These are phyloP conservation scores for Penicillium samsonianum DNA, from an alignment of 495 filamentous ascomycete species.

Conservation along the genomic window DNA sequence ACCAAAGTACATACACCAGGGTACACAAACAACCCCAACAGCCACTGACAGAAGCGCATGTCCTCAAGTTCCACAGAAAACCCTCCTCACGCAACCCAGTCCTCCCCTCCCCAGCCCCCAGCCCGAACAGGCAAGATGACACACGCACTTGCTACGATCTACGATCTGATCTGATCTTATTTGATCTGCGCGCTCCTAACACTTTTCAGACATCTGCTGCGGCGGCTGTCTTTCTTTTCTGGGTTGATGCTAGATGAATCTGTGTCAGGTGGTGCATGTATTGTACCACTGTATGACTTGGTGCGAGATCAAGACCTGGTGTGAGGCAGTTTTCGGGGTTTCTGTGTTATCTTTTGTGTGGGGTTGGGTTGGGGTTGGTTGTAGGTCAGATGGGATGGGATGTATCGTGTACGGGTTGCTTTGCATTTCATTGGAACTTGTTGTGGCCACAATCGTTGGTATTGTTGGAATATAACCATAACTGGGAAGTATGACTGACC, in stretches of 20 bases:
- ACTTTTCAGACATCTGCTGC: background rate
- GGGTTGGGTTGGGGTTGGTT: too few relatives aligned
- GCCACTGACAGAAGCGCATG: background rate
- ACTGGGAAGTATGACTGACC: background rate
- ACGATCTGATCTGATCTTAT: background rate
- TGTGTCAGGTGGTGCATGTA: conserved; percentile 1
- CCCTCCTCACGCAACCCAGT: background rate
- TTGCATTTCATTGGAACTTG: background rate
- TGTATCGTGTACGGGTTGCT: background rate
- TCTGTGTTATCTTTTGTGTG: background rate
- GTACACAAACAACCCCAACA: background rate
- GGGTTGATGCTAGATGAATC: background rate
- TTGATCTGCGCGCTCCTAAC: background rate
- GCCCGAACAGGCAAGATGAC: background rate
- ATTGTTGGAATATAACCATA: background rate
- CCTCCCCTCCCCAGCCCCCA: background rate
- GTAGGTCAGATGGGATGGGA: background rate
- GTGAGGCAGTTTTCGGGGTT: background rate
- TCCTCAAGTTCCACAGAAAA: background rate
- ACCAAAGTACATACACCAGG: background rate
- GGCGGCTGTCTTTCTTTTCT: background rate
- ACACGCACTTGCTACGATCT: background rate
- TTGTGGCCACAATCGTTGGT: background rate
- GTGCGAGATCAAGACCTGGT: conserved; percentile 1
- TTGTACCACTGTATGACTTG: background rate